Conservation (phyloP, 1,139 yeast species). For the Kurtzmaniella natalensis region DNA sequence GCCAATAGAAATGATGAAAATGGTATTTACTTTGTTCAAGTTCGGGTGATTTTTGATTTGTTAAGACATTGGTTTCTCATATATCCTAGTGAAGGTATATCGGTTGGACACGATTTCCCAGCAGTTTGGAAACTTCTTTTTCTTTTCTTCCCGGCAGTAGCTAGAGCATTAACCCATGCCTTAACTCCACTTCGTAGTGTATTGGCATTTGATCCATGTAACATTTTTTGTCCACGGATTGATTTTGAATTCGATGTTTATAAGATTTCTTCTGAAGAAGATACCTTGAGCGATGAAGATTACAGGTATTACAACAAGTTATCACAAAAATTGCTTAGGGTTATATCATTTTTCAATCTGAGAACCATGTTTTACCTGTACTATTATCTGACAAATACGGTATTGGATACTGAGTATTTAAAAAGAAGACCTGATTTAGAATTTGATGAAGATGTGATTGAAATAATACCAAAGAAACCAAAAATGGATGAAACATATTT, state of each 20-base stretch:
- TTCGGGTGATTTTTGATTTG: constrained; percentile 27
- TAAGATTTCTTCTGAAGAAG: constrained; percentile 12
- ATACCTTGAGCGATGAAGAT: constrained; percentile 1
- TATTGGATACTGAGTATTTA: constrained; percentile 19
- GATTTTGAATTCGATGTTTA: constrained; percentile 26
- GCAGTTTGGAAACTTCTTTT: constrained; percentile 32
- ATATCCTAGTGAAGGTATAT: constrained; percentile 30
- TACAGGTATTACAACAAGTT: constrained; percentile 10
- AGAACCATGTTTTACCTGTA: constrained; percentile 25
- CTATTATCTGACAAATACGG: constrained; percentile 18
- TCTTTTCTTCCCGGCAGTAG: constrained; percentile 32
- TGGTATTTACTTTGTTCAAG: constrained; percentile 20
- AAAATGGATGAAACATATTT: constrained; percentile 19
- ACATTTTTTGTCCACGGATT: constrained; percentile 27
- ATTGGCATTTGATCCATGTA: constrained; percentile 31
- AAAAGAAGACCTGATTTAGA: constrained; percentile 4
- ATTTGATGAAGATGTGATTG: constrained; percentile 17
- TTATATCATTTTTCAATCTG: constrained; percentile 26
- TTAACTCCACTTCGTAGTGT: constrained; percentile 33
- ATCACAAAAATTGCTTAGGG: constrained; percentile 20
- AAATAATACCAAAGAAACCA: constrained; percentile 21
- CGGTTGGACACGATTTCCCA: constrained; percentile 24
- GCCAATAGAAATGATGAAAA: constrained; percentile 11
- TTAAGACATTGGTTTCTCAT: constrained; percentile 32
- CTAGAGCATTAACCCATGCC: constrained; percentile 29